These are phyloP conservation scores for Lunasporangiospora selenospora DNA, from an alignment of 192 early-diverging fungal species.

Conservation along the genomic window DNA sequence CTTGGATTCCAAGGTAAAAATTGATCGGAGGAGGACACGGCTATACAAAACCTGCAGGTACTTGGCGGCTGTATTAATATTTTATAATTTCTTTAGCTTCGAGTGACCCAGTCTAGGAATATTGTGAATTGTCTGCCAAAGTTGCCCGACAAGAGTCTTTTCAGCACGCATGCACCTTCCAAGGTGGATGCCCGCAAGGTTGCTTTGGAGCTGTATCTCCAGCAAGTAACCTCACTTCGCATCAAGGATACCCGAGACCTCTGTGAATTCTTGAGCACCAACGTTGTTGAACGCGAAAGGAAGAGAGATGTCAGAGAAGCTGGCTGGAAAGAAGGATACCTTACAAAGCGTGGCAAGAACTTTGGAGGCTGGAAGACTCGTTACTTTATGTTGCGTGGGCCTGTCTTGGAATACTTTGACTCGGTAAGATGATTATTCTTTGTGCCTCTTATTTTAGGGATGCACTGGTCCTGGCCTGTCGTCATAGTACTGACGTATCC, in stretches of 20 bases:
- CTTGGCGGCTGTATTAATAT: too few species aligned
- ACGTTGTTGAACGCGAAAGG: slow-evolving; percentile 60
- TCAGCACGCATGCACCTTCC: slow-evolving; percentile 79
- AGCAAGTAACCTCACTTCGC: slow-evolving; percentile 68
- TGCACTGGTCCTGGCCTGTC: too few species aligned
- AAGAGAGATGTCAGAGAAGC: slow-evolving; percentile 35
- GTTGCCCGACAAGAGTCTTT: slow-evolving; percentile 87
- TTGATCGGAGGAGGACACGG: too few species aligned
- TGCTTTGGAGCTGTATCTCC: slow-evolving; percentile 87
- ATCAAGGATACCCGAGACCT: slow-evolving; percentile 69
- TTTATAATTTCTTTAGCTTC: slow-evolving; percentile 19
- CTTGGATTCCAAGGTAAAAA: slow-evolving; percentile 79
- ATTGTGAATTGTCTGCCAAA: slow-evolving; percentile 67
- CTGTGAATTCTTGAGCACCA: slow-evolving; percentile 81
- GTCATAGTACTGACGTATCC: too few species aligned
- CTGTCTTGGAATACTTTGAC: slow-evolving; percentile 85
- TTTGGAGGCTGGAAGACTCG: slow-evolving; percentile 98
- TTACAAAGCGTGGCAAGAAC: slow-evolving; percentile 94
- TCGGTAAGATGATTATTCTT: too few species aligned
- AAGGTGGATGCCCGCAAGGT: slow-evolving; percentile 89
- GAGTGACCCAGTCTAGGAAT: slow-evolving; percentile 49
- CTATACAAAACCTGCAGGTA: too few species aligned
- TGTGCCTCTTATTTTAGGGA: too few species aligned
- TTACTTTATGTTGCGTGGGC: slow-evolving; percentile 78
- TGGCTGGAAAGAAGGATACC: slow-evolving; percentile 82